These are phyloP conservation scores for Phytophthora pini DNA, from an alignment of 352 stramenopile genomes.

Conservation along the genomic window DNA sequence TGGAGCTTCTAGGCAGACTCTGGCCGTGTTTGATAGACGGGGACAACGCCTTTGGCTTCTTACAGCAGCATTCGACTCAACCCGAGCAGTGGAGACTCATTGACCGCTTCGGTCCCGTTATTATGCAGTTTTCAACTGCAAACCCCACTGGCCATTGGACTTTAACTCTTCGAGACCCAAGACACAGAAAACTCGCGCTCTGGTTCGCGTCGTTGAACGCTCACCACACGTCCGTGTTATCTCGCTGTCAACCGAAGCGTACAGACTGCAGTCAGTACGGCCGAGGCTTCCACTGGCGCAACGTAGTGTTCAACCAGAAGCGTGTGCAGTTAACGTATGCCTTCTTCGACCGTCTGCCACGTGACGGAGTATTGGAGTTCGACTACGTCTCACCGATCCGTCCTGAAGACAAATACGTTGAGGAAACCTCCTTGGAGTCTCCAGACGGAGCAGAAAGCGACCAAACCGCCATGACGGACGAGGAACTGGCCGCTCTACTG, in stretches of 20 bases:
- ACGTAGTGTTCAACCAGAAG: slow-evolving; percentile 68
- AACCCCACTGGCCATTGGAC: slow-evolving; percentile 72
- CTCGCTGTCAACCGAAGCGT: slow-evolving; percentile 49
- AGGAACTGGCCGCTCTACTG: slow-evolving; percentile 47
- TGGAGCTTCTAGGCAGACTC: slow-evolving; percentile 64
- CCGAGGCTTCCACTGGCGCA: slow-evolving; percentile 67
- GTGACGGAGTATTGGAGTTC: slow-evolving; percentile 66
- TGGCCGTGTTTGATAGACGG: slow-evolving; percentile 68
- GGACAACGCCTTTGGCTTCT: slow-evolving; percentile 52
- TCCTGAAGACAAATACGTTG: slow-evolving; percentile 53
- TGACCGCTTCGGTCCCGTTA: slow-evolving; percentile 47
- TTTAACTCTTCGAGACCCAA: slow-evolving; percentile 55
- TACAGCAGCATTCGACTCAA: slow-evolving; percentile 50
- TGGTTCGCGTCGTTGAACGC: slow-evolving; percentile 76
- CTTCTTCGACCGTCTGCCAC: slow-evolving; percentile 68
- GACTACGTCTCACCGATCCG: slow-evolving; percentile 69
- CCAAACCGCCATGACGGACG: slow-evolving; percentile 43
- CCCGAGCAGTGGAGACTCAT: slow-evolving; percentile 65
- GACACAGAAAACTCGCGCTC: slow-evolving; percentile 68
- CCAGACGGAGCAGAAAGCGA: slow-evolving; percentile 18
- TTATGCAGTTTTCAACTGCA: slow-evolving; percentile 64
- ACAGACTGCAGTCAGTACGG: slow-evolving; percentile 70
- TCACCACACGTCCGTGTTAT: slow-evolving; percentile 33
- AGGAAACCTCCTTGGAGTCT: slow-evolving; percentile 20
- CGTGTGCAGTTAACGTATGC: slow-evolving; percentile 53